These are phyloP conservation scores for Aschersonia sp. DNA, from an alignment of 2,329 filamentous ascomycete genomes.

Conservation along the genomic window DNA sequence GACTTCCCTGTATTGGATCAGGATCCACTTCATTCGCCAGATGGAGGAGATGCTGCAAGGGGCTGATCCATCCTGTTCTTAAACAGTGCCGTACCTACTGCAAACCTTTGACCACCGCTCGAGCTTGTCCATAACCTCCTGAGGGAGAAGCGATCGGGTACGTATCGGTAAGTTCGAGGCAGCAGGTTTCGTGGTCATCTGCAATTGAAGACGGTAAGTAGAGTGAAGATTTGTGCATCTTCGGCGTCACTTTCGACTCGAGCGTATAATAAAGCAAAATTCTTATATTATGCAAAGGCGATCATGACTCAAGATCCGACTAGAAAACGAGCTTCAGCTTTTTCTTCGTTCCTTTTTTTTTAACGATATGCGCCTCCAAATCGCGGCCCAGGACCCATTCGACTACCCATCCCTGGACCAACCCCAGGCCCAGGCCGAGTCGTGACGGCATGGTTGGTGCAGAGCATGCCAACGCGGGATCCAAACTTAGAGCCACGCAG, in stretches of 20 bases:
- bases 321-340: not conserved
- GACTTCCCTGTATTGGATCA: constrained; percentile 22
- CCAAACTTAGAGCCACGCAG: constrained; percentile 96
- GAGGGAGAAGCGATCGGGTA: too few species aligned
- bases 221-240: too few species aligned
- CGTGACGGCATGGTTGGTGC: constrained; percentile 81
- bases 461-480: constrained; percentile 96
- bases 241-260: too few species aligned
- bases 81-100: too few species aligned
- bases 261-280: constrained; percentile 5
- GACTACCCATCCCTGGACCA: constrained; percentile 46
- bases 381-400: constrained; percentile 43
- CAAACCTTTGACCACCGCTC: too few species aligned
- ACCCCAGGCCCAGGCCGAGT: constrained; percentile 79
- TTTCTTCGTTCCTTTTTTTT: not conserved
- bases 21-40: not conserved
- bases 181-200: not conserved
- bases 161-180: too few species aligned
- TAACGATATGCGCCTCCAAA: constrained; percentile 45
- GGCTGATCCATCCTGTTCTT: not conserved
- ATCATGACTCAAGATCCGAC: constrained; percentile 6
- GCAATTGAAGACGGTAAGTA: not conserved
- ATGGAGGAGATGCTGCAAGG: not conserved
- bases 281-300: constrained; percentile 8
- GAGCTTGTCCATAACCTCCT: too few species aligned